phyloP scores from a whole-genome alignment of 371 early-diverging fungal species.

The Basidiobolus meristosporus region DNA sequence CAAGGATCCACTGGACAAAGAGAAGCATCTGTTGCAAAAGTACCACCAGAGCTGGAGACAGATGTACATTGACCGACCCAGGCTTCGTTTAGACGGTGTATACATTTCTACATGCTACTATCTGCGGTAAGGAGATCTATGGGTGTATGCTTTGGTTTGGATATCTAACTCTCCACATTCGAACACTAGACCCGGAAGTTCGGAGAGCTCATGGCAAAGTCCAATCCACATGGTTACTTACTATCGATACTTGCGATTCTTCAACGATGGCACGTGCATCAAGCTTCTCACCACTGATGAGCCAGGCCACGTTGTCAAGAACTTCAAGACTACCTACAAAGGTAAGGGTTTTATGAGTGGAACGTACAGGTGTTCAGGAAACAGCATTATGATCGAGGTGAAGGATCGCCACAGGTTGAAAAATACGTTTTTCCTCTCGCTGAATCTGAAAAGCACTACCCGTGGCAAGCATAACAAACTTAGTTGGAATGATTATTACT shows the following conservation, averaged over 20 bases:
- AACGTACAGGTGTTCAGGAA: conserved; percentile 10
- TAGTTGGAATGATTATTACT: conserved; percentile 26
- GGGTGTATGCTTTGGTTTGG: no score
- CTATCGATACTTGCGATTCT: conserved; percentile 44
- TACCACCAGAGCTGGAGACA: conserved; percentile 10
- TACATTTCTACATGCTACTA: conserved; percentile 47
- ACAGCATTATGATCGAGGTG: conserved; percentile 11
- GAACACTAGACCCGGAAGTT: conserved; percentile 15
- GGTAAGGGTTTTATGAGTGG: conserved; percentile 23
- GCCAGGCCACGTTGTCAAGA: conserved; percentile 18
- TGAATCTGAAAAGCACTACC: conserved; percentile 24
- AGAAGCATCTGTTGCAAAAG: conserved; percentile 2
- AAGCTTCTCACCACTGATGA: conserved; percentile 28
- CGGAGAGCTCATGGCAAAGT: conserved; percentile 27
- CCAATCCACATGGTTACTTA: conserved; percentile 50
- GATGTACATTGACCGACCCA: conserved; percentile 39
- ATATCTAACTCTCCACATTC: not conserved
- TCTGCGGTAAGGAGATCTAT: conserved; percentile 14
- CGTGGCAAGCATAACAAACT: conserved; percentile 47
- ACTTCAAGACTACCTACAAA: conserved; percentile 8
- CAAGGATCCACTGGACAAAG: not conserved
- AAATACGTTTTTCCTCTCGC: conserved; percentile 15
- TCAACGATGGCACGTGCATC: conserved; percentile 23
- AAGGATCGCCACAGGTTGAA: conserved; percentile 12
- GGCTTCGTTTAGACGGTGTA: conserved; percentile 42